phyloP scores from a whole-genome alignment of 495 filamentous ascomycete species.

The Letharia columbiana region DNA sequence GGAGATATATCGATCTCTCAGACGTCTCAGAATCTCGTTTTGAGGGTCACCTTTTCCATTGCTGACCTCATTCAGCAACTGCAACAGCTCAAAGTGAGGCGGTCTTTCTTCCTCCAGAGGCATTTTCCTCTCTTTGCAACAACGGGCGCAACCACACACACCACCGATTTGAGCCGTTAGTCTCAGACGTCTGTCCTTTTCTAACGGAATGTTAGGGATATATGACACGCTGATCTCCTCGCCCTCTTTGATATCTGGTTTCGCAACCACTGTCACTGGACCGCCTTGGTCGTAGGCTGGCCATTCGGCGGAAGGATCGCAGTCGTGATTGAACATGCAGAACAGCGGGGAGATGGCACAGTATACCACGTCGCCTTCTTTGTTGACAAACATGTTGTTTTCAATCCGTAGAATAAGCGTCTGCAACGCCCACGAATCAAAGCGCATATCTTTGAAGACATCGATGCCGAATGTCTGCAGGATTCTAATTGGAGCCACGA shows the following conservation, averaged over 20 bases:
- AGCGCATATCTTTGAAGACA: background rate
- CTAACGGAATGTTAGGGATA: background rate
- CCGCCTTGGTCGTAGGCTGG: background rate
- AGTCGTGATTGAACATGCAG: constrained; percentile 2
- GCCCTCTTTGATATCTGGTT: background rate
- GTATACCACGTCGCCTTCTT: background rate
- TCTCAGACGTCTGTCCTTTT: background rate
- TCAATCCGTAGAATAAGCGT: background rate
- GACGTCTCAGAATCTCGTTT: no score
- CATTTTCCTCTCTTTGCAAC: background rate
- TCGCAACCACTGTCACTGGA: background rate
- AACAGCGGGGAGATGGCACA: background rate
- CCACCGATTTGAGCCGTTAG: background rate
- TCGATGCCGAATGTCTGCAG: background rate
- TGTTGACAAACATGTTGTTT: background rate
- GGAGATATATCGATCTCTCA: background rate
- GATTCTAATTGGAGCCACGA: background rate
- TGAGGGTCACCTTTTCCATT: no score
- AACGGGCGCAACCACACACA: background rate
- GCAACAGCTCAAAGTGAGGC: no score
- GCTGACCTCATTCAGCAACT: no score
- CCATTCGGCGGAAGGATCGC: background rate
- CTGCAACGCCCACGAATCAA: constrained; percentile 1
- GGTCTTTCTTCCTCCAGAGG: no score
- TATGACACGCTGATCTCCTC: constrained; percentile 2